Evolutionary conservation across 2,329 filamentous ascomycete species (phyloP), one percentile per base, ranked within the genome.

Genomic region (Scedosporium dehoogii): DNA sequence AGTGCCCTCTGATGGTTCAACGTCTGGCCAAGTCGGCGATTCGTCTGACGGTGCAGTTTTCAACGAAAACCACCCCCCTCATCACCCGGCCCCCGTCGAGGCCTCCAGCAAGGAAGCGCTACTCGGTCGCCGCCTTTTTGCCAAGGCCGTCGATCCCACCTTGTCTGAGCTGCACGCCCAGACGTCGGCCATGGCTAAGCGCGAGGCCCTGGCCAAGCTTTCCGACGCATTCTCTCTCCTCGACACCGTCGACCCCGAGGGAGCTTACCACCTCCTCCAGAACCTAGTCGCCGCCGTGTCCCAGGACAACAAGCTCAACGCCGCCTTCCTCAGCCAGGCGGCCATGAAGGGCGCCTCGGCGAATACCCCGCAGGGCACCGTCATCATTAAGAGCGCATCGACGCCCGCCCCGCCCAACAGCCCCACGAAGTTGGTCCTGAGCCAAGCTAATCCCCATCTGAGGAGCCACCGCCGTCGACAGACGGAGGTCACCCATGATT

Each of bases 81-180:
- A 75, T 10, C 70, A 75, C 21, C 65, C 72, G 1, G 64, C 74
- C 1, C 78, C 81, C 2, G 76, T 81, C 2, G 83, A 87, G 64
- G 80, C 83, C 0, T 82, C 80, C 58, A 87, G 84, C 69, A 96
- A 96, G 73, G 92, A 97, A 72, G 89, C 90, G 0, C 76, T 91
- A 6, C 81, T 97, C 0, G 94, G 93, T 12, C 85, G 90, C 62
- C 85, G 91, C 44, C 82, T 91, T 18, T 97, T 93, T 74, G 85
- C 83, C 68, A 92, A 90, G 72, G 87, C 89, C 3, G 76, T 97
- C 14, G 92, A 96, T 64, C 87, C 91, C 4, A 85, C 89, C 0
- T 87, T 97, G 65, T 87, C 92, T 68, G 92, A 97, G 73, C 80
- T 92, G 1, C 86, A 96, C 69, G 89, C 91, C n/a, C 90, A 93